These are phyloP conservation scores for Raffaelea ambrosiae DNA, from an alignment of 2,329 filamentous ascomycete species.

Conservation along the genomic window DNA sequence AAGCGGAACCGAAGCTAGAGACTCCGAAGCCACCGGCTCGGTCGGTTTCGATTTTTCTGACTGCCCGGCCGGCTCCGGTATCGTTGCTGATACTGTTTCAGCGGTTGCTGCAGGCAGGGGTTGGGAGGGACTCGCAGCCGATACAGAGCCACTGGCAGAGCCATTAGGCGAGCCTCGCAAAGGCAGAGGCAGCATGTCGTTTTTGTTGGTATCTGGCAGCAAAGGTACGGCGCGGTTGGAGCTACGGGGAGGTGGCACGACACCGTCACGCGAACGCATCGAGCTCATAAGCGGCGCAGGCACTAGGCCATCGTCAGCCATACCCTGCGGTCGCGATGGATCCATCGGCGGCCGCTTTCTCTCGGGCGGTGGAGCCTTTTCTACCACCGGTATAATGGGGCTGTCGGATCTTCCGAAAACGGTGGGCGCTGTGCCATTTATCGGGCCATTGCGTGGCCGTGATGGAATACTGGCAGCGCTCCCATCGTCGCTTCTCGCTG, in stretches of 20 bases:
- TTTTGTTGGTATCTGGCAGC: not conserved
- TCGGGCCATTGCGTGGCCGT: constrained; percentile 39
- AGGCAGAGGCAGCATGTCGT: not conserved
- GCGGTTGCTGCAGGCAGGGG: not conserved
- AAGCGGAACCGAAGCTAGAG: not conserved
- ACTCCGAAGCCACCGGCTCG: not conserved
- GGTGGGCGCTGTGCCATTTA: constrained; percentile 10
- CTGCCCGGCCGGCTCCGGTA: not conserved
- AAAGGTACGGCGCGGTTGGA: constrained; percentile 13
- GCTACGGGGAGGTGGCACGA: constrained; percentile 39
- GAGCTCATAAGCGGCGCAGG: constrained; percentile 51
- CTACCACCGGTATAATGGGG: constrained; percentile 18
- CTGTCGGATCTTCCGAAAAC: not conserved
- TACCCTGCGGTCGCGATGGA: constrained; percentile 39
- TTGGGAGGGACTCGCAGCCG: not conserved
- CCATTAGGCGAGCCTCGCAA: not conserved
- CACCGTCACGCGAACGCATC: constrained; percentile 33
- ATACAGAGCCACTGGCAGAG: not conserved
- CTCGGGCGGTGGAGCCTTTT: constrained; percentile 47
- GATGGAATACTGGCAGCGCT: constrained; percentile 32
- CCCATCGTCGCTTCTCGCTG: constrained; percentile 41
- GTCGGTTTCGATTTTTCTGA: no score
- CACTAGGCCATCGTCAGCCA: constrained; percentile 43
- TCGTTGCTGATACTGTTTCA: not conserved
- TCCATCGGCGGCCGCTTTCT: constrained; percentile 61